phyloP scores from a whole-genome alignment of 1,139 yeast species.

The Protomyces inundatus region DNA sequence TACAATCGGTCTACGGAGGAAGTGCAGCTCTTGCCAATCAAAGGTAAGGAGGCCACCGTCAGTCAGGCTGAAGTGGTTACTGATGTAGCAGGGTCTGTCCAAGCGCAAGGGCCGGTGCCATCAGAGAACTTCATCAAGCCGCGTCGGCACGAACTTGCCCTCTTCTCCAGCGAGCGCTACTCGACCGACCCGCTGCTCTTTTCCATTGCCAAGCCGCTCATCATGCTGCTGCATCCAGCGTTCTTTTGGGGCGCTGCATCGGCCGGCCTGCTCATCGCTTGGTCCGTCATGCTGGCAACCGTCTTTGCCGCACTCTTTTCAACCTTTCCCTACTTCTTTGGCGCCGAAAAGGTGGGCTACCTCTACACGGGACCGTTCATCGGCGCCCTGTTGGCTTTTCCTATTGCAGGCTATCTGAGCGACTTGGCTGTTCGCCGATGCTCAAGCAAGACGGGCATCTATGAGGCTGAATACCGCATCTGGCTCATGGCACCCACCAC shows the following conservation, averaged over 20 bases:
- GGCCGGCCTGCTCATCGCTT: slow-evolving; percentile 31
- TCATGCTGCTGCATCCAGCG: slow-evolving; percentile 30
- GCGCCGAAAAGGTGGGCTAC: slow-evolving; percentile 30
- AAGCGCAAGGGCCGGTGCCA: background rate
- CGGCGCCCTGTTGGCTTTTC: slow-evolving; percentile 31
- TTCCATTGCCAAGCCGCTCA: slow-evolving; percentile 30
- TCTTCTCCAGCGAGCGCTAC: slow-evolving; percentile 29
- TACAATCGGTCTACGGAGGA: slow-evolving; percentile 25
- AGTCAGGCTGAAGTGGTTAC: background rate
- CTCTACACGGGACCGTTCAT: slow-evolving; percentile 31
- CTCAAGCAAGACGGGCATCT: slow-evolving; percentile 45
- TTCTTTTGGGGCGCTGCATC: slow-evolving; percentile 31
- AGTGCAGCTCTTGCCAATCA: background rate
- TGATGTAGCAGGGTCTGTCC: background rate
- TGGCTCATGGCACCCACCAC: slow-evolving; percentile 45
- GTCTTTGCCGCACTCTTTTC: slow-evolving; percentile 32
- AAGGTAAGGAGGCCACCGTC: background rate
- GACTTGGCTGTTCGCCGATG: slow-evolving; percentile 28
- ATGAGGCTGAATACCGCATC: slow-evolving; percentile 51
- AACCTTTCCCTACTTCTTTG: slow-evolving; percentile 30
- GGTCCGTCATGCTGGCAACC: slow-evolving; percentile 33
- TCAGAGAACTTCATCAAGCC: background rate
- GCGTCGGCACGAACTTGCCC: slow-evolving; percentile 24
- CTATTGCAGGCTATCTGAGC: slow-evolving; percentile 29
- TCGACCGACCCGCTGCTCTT: slow-evolving; percentile 30